Evolutionary conservation across 306 rosid species (phyloP).

Genomic region (Quercus mongolica): DNA sequence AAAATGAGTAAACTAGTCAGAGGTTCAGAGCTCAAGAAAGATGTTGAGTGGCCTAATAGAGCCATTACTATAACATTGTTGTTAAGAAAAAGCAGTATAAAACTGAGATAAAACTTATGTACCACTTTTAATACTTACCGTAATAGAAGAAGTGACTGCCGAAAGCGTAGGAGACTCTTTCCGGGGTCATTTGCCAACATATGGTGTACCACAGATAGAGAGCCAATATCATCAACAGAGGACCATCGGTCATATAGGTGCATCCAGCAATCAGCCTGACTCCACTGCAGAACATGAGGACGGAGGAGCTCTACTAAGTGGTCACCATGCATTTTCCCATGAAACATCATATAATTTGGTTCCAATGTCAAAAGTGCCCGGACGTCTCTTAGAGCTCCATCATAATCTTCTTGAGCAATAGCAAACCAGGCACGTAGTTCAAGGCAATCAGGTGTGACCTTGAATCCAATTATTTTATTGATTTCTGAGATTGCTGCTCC

Average conservation of each 20-base stretch:
- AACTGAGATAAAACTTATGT: background rate
- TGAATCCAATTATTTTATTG: conserved; percentile 67
- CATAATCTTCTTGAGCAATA: conserved; percentile 69
- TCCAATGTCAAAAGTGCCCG: conserved; percentile 85
- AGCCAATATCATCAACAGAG: conserved; percentile 85
- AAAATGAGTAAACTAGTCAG: background rate
- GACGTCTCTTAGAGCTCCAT: conserved; percentile 72
- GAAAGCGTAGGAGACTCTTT: conserved; percentile 74
- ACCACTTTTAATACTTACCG: conserved; percentile 44
- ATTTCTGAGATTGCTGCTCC: conserved; percentile 66
- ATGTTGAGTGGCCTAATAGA: background rate
- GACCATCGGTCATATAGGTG: conserved; percentile 80
- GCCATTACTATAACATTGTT: background rate
- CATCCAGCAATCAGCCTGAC: conserved; percentile 95
- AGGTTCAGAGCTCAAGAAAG: background rate
- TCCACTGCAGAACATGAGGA: conserved; percentile 60
- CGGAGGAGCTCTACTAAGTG: conserved; percentile 62
- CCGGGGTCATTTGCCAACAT: conserved; percentile 87
- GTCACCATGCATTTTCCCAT: conserved; percentile 68
- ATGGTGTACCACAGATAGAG: conserved; percentile 78
- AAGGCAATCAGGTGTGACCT: conserved; percentile 79
- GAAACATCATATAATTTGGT: conserved; percentile 67
- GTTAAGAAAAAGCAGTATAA: background rate
- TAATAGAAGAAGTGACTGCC: conserved; percentile 81
- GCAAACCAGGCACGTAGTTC: conserved; percentile 87